Conservation (phyloP, 495 filamentous ascomycete genomes). For the Aspergillus homomorphus region DNA sequence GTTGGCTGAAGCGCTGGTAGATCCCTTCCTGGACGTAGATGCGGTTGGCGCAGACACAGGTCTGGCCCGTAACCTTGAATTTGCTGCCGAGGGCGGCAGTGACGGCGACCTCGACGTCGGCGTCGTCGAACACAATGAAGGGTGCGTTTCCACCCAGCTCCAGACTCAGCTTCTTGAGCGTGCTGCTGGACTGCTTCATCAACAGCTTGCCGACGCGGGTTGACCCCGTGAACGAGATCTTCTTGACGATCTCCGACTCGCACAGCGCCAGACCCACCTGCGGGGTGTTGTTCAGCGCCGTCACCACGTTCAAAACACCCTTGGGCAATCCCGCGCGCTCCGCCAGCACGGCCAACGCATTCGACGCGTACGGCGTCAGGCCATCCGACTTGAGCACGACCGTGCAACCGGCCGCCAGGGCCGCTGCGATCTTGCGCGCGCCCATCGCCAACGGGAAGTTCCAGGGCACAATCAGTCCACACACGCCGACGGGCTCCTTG, state of each 20-base stretch:
- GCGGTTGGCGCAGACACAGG: slow-evolving; percentile 60
- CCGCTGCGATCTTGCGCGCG: slow-evolving; percentile 57
- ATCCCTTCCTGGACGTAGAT: slow-evolving; percentile 54
- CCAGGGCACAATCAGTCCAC: slow-evolving; percentile 39
- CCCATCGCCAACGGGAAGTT: slow-evolving; percentile 54
- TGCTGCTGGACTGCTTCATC: slow-evolving; percentile 44
- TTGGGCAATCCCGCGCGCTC: slow-evolving; percentile 57
- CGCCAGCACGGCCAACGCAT: slow-evolving; percentile 56
- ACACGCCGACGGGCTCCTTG: slow-evolving; percentile 51
- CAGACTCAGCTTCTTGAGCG: slow-evolving; percentile 60
- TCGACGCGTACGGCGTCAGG: slow-evolving; percentile 55
- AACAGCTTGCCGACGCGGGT: slow-evolving; percentile 51
- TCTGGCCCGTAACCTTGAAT: slow-evolving; percentile 56
- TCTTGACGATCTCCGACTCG: slow-evolving; percentile 52
- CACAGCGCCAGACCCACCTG: slow-evolving; percentile 56
- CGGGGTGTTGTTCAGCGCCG: slow-evolving; percentile 54
- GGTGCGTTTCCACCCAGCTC: slow-evolving; percentile 68
- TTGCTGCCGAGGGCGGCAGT: slow-evolving; percentile 48
- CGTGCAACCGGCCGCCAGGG: slow-evolving; percentile 62
- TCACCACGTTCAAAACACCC: slow-evolving; percentile 59
- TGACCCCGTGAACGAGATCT: slow-evolving; percentile 65
- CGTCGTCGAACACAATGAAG: slow-evolving; percentile 66
- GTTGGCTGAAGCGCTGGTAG: slow-evolving; percentile 41
- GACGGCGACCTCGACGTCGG: slow-evolving; percentile 53
- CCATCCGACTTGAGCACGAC: slow-evolving; percentile 43